Conservation (phyloP, 208 protist species). For the Trypanosoma lewisi region DNA sequence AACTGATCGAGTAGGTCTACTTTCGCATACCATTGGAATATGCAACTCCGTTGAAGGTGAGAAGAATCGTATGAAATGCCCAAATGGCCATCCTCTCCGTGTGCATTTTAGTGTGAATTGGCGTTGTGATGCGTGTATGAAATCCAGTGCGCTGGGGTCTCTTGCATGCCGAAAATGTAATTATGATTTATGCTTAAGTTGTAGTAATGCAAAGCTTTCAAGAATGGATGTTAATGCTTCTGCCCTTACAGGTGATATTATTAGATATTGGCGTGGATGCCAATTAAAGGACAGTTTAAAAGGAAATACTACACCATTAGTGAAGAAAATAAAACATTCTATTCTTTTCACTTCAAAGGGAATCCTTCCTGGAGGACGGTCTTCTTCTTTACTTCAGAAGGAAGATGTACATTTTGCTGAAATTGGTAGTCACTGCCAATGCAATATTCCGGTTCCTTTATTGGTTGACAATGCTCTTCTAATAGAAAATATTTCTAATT, state of each 20-base stretch:
- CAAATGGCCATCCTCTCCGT: slow-evolving; percentile 46
- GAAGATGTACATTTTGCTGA: slow-evolving; percentile 24
- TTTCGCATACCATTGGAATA: slow-evolving; percentile 19
- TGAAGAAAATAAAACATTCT: background rate
- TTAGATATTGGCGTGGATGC: slow-evolving; percentile 21
- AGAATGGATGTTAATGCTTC: slow-evolving; percentile 48
- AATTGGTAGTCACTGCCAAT: slow-evolving; percentile 19
- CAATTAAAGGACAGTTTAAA: background rate
- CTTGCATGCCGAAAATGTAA: slow-evolving; percentile 75
- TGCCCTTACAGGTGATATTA: slow-evolving; percentile 56
- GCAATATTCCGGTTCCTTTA: slow-evolving; percentile 27
- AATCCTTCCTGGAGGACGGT: slow-evolving; percentile 26
- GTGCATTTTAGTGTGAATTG: slow-evolving; percentile 78
- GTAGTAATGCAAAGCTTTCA: slow-evolving; percentile 38
- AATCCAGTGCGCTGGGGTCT: slow-evolving; percentile 39
- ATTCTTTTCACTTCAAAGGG: slow-evolving; percentile 39
- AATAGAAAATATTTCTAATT: background rate
- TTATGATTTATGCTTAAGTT: slow-evolving; percentile 77
- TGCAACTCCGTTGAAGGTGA: slow-evolving; percentile 7
- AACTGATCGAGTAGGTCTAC: background rate
- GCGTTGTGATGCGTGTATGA: slow-evolving; percentile 59
- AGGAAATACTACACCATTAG: background rate
- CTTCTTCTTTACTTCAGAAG: slow-evolving; percentile 8
- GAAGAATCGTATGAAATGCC: slow-evolving; percentile 29
- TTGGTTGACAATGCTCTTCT: background rate